phyloP scores from a whole-genome alignment of 1,284 basidiomycete genomes.

The Fomitopsis palustris region DNA sequence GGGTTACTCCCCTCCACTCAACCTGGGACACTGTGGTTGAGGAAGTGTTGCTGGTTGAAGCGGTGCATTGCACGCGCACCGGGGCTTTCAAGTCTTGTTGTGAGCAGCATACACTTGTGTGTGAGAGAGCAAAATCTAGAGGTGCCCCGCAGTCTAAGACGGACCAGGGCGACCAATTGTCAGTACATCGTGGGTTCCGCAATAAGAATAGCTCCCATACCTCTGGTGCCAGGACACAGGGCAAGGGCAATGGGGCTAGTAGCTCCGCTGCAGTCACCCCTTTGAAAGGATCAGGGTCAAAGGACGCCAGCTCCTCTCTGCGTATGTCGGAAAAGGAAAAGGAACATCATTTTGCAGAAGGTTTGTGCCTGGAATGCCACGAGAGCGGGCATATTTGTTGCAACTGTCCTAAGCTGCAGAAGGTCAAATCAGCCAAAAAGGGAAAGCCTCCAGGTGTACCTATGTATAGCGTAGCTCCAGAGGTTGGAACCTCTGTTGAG shows the following conservation, averaged over 20 bases:
- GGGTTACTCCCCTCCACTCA: constrained; percentile 21
- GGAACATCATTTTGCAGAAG: background rate
- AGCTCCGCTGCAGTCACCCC: background rate
- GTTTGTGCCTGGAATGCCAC: constrained; percentile 3
- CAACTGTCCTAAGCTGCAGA: background rate
- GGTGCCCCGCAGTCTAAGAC: too few relatives aligned
- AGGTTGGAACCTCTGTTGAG: background rate
- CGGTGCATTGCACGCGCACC: constrained; percentile 5
- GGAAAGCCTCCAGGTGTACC: constrained; percentile 5
- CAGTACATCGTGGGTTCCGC: too few relatives aligned
- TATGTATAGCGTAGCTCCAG: background rate
- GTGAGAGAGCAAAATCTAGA: too few relatives aligned
- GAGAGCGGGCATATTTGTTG: background rate
- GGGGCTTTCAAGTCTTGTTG: too few relatives aligned
- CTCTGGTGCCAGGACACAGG: background rate
- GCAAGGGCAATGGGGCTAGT: background rate
- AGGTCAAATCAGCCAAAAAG: background rate
- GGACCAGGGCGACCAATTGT: too few relatives aligned
- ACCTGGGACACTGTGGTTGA: constrained; percentile 11
- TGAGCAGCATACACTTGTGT: too few relatives aligned
- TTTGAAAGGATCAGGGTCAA: background rate
- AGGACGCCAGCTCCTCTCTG: background rate
- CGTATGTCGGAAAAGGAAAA: constrained; percentile 1
- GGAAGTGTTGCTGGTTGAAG: constrained; percentile 14
- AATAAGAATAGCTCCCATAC: too few relatives aligned